Evolutionary conservation across 768 basidiomycete species (phyloP).

Genomic region (Pholiota microspora): DNA sequence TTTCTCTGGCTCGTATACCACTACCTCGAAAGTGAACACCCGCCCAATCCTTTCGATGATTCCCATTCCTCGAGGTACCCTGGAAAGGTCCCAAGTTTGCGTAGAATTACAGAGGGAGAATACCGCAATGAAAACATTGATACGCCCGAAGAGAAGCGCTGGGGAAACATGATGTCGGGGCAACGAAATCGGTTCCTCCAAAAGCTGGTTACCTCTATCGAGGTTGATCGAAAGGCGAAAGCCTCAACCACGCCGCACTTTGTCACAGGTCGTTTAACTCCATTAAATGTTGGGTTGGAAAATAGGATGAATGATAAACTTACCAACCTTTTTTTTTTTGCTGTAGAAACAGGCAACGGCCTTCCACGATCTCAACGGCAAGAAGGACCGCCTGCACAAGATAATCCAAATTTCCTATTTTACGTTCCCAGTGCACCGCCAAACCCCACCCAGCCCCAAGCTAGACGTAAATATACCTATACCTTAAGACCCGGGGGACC

Average conservation of each 20-base stretch:
- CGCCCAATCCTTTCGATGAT: slow-evolving; percentile 76
- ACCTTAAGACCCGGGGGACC: background rate
- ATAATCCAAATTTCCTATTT: slow-evolving; percentile 46
- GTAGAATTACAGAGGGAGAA: slow-evolving; percentile 53
- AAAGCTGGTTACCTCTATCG: slow-evolving; percentile 53
- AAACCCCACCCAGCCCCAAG: slow-evolving; percentile 20
- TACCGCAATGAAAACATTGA: slow-evolving; percentile 72
- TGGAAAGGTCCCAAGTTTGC: slow-evolving; percentile 64
- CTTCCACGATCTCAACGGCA: slow-evolving; percentile 35
- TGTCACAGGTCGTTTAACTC: slow-evolving; percentile 37
- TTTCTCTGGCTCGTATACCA: slow-evolving; percentile 85
- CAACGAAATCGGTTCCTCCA: slow-evolving; percentile 71
- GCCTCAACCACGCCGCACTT: slow-evolving; percentile 34
- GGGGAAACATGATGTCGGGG: slow-evolving; percentile 73
- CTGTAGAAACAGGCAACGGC: slow-evolving; percentile 29
- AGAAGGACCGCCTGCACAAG: slow-evolving; percentile 32
- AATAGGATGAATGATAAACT: background rate
- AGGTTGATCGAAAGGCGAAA: background rate
- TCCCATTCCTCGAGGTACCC: slow-evolving; percentile 53
- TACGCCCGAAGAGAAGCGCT: slow-evolving; percentile 71
- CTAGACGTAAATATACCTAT: slow-evolving; percentile 19
- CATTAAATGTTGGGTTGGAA: background rate
- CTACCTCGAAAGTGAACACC: slow-evolving; percentile 67
- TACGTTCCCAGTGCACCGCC: slow-evolving; percentile 40
- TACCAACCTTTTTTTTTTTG: background rate